Conservation (phyloP, 1,284 basidiomycete species). For the Lentinula novae-zelandiae region DNA sequence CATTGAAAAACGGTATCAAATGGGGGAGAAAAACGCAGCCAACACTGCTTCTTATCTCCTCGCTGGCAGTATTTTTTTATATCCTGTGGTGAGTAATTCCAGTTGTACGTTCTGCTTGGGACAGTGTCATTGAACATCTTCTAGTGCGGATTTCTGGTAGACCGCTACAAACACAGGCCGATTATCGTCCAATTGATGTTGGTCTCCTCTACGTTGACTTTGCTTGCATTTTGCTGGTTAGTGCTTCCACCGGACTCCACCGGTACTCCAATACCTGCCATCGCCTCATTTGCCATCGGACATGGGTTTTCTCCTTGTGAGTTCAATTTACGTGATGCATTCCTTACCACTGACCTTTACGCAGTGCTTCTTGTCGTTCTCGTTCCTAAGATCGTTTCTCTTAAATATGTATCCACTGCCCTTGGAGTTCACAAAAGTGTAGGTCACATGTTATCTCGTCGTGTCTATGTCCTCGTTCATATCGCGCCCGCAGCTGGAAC, state of each 20-base stretch:
- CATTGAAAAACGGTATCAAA: slow-evolving; percentile 61
- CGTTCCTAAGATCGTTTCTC: slow-evolving; percentile 68
- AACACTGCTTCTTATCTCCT: slow-evolving; percentile 69
- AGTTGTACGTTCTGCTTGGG: not conserved
- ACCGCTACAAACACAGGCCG: slow-evolving; percentile 50
- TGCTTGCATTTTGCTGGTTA: slow-evolving; percentile 65
- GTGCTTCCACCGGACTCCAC: slow-evolving; percentile 56
- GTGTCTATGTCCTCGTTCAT: slow-evolving; percentile 1
- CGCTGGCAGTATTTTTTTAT: slow-evolving; percentile 71
- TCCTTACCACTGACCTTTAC: not conserved
- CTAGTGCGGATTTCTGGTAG: slow-evolving; percentile 61
- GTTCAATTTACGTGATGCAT: slow-evolving; percentile 21
- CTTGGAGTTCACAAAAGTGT: slow-evolving; percentile 79
- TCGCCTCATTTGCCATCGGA: slow-evolving; percentile 62
- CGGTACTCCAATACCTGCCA: slow-evolving; percentile 55
- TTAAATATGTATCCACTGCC: slow-evolving; percentile 74
- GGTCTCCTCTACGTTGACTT: slow-evolving; percentile 60
- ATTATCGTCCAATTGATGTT: slow-evolving; percentile 58
- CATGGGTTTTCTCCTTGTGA: slow-evolving; percentile 70
- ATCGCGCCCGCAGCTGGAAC: slow-evolving; percentile 51
- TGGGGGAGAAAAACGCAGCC: slow-evolving; percentile 60
- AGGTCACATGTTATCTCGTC: slow-evolving; percentile 24
- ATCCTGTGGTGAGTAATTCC: slow-evolving; percentile 51
- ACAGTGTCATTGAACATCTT: slow-evolving; percentile 1
- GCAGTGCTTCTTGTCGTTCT: slow-evolving; percentile 71